Evolutionary conservation across 805 yeast genomes (phyloP), one percentile per base, ranked within the genome.

Genomic region (Metschnikowia baotianmanensis): DNA sequence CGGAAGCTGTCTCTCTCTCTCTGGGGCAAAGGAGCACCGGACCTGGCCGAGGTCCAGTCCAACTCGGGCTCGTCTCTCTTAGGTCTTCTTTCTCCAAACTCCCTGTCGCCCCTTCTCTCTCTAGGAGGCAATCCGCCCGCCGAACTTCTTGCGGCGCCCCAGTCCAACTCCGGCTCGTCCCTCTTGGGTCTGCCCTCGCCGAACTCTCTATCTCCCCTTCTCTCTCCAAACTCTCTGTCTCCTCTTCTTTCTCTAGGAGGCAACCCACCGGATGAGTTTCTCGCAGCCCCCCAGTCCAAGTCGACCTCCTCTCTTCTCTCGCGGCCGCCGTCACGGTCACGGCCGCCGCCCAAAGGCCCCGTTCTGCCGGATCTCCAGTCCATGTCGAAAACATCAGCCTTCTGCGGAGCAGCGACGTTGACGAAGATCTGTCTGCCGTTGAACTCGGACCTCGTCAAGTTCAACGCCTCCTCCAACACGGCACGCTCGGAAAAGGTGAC

Each of bases 321-420:
- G 23, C 61, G 56, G 34, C 43, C 40, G 32, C 48, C 57, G 10
- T 48, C 56, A n/a, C 48, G 46, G 13, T 25, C 56, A 33, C 44
- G 41, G 34, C 48, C 57, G 16, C 47, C 56, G 32, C 57, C 57
- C 29, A 49, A 40, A 21, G 63, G 54, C 6, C 44, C 44, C 45
- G 57, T 41, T 61, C 69, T 59, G 33, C 59, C 59, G 20, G 59
- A 58, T 52, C 70, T 56, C 76, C 76, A 69, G 59, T 76, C 79
- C 49, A 66, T 59, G 38, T 70, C 74, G 42, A 66, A 65, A 31
- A 68, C 65, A 37, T 66, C 72, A 35, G 61, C 67, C 47, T 66
- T 75, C 45, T 67, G 73, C 12, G 82, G 82, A 28, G 82, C 80
- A 31, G 83, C 82, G 34, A 78, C 83, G 47, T 71, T 72, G 40